phyloP scores from a whole-genome alignment of 306 rosid species.

The Trifolium dubium region DNA sequence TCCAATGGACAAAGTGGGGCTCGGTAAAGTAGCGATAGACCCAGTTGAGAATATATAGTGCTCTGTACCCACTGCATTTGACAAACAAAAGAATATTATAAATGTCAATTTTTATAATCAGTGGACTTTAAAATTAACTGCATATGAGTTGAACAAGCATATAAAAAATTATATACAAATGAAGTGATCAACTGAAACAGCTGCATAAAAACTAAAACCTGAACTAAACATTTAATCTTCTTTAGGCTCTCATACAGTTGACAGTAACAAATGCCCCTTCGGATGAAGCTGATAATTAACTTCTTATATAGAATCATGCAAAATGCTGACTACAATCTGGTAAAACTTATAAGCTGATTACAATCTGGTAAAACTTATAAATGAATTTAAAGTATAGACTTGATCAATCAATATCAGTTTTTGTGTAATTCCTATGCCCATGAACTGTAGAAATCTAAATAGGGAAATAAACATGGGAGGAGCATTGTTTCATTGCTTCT shows the following conservation, averaged over 20 bases:
- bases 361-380: conserved; percentile 7
- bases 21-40: conserved; percentile 90
- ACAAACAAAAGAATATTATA: conserved; percentile 29
- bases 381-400: neutral
- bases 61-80: conserved; percentile 83
- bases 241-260: conserved; percentile 17
- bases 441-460: too few species aligned
- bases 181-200: conserved; percentile 20
- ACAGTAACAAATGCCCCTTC: conserved; percentile 19
- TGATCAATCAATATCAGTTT: neutral
- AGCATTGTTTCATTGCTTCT: too few species aligned
- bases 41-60: conserved; percentile 84
- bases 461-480: too few species aligned
- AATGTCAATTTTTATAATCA: conserved; percentile 3
- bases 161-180: conserved; percentile 12
- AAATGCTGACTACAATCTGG: conserved; percentile 15
- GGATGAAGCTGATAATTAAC: conserved; percentile 25
- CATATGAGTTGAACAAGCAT: conserved; percentile 20
- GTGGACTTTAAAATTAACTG: conserved; percentile 15
- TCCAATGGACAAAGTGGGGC: conserved; percentile 77
- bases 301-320: conserved; percentile 25
- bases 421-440: too few species aligned
- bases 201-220: conserved; percentile 7
- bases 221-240: conserved; percentile 15
- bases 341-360: too few species aligned